Evolutionary conservation across 345 rosid genomes (phyloP), one percentile per base, ranked within the genome.

Genomic region (Aquilaria malaccensis): DNA sequence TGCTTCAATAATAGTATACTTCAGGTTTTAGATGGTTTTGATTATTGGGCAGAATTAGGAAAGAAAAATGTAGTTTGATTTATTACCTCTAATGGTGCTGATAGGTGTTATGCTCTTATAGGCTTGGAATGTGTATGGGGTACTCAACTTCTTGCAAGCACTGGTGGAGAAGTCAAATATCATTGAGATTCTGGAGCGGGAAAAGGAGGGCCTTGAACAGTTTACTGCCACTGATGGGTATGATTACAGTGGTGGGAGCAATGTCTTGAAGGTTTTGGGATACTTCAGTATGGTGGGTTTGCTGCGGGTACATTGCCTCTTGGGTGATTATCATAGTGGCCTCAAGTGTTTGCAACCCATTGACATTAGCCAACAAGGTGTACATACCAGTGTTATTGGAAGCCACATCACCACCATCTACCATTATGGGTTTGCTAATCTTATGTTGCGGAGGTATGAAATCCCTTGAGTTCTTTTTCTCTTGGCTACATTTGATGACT

Each of bases 101-200:
- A 33, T 2, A 2, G 15, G 53, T 41, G 2, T 12, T 47, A 15
- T 7, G 30, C 52, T 50, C 7, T 64, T 30, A 33, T 73, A 92
- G 99, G 95, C 97, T 6, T 94, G 99, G 96, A 94, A 85, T 79
- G 99, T 94, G 50, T 88, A 90, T 67, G 97, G 99, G 45, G 97
- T 94, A 76, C 99, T 94, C 65, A 94, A 94, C 77, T 94, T 71
- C 79, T 85, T 94, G 96, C 95, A 94, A 90, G 97, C 97, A 3
- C 83, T 94, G 61, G 92, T 90, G 73, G 97, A 94, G 71, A 94
- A 94, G 83, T 94, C 99, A 0, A 74, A 62, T 55, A 90, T 94
- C 60, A 74, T 81, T 72, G 87, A 88, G 74, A 94, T 94, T 62
- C 72, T 94, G 64, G 99, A 94, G 79, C 90, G 77, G 71, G 99